A percentile compares a stretch with the other conserved stretches of the same genome.
Conservation (phyloP, 164 flowering plant genomes). For the Magnolia officinalis region DNA sequence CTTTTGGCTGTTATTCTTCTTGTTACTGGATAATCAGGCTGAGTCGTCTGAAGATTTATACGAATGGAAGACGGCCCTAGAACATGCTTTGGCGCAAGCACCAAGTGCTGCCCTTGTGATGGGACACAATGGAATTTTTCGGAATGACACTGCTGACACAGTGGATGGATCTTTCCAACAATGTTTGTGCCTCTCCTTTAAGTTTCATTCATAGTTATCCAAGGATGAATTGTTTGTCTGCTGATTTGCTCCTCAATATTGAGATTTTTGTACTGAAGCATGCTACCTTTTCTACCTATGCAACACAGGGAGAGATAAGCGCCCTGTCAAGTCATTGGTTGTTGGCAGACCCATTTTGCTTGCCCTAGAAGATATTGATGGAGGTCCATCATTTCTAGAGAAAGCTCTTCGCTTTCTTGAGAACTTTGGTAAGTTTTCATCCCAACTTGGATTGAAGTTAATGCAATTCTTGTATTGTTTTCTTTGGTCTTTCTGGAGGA, state of each 20-base stretch:
- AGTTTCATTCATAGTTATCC: neutral
- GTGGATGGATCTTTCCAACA: constrained; percentile 83
- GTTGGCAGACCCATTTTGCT: constrained; percentile 98
- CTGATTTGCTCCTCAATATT: neutral
- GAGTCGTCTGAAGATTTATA: constrained; percentile 91
- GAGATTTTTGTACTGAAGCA: neutral
- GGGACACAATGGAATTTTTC: constrained; percentile 95
- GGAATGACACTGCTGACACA: constrained; percentile 68
- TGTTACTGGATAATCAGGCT: constrained; percentile 44
- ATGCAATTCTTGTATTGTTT: neutral
- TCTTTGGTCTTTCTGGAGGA: neutral
- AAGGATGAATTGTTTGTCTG: neutral
- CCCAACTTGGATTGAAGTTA: neutral
- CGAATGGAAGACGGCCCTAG: constrained; percentile 98
- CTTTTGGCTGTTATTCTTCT: neutral
- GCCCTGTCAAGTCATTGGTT: constrained; percentile 86
- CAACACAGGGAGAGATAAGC: constrained; percentile 86
- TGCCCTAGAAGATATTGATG: constrained; percentile 99
- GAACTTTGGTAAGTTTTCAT: constrained; percentile 59
- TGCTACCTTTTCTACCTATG: neutral
- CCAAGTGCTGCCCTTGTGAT: constrained; percentile 97
- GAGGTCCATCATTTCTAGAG: constrained; percentile 95
- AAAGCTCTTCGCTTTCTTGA: constrained; percentile 96
- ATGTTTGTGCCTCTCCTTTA: constrained; percentile 48
- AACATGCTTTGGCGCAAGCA: constrained; percentile 93